Percentiles rank a stretch among this genome's conserved stretches.
These are phyloP conservation scores for Nothophoma quercina DNA, from an alignment of 2,329 filamentous ascomycete species.

Conservation along the genomic window DNA sequence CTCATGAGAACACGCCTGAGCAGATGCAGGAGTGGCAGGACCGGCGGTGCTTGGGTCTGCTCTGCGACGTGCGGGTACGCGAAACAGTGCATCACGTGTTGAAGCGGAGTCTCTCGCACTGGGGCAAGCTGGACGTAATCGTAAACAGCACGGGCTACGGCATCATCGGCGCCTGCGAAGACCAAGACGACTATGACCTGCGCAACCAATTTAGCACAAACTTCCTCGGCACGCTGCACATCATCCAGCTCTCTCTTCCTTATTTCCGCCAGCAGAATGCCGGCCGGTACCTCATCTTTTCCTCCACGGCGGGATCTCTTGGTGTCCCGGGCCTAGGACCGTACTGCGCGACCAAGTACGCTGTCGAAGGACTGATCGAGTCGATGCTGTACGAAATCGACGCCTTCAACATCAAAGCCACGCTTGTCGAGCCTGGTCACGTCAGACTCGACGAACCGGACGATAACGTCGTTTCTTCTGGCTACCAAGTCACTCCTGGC, in stretches of 20 bases:
- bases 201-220: conserved; percentile 98
- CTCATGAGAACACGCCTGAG: conserved; percentile 75
- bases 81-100: conserved; percentile 79
- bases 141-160: conserved; percentile 93
- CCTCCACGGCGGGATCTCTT: conserved; percentile 88
- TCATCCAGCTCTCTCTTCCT: conserved; percentile 86
- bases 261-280: conserved; percentile 79
- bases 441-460: conserved; percentile 85
- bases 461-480: conserved; percentile 45
- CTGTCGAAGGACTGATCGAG: conserved; percentile 93
- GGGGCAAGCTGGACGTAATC: conserved; percentile 85
- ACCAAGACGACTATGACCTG: conserved; percentile 94
- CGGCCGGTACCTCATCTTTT: conserved; percentile 93
- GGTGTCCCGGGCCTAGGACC: conserved; percentile 92
- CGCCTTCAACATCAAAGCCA: conserved; percentile 89
- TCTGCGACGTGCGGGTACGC: conserved; percentile 88
- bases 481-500: conserved; percentile 37
- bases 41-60: conserved; percentile 73
- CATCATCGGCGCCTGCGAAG: conserved; percentile 93
- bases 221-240: conserved; percentile 93
- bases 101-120: conserved; percentile 73
- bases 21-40: conserved; percentile 75
- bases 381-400: conserved; percentile 97
- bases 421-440: conserved; percentile 88
- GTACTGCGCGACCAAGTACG: conserved; percentile 97